Evolutionary conservation across 2,329 filamentous ascomycete species (phyloP), one percentile per base, ranked within the genome.

Genomic region (Tolypocladium cylindrosporum): DNA sequence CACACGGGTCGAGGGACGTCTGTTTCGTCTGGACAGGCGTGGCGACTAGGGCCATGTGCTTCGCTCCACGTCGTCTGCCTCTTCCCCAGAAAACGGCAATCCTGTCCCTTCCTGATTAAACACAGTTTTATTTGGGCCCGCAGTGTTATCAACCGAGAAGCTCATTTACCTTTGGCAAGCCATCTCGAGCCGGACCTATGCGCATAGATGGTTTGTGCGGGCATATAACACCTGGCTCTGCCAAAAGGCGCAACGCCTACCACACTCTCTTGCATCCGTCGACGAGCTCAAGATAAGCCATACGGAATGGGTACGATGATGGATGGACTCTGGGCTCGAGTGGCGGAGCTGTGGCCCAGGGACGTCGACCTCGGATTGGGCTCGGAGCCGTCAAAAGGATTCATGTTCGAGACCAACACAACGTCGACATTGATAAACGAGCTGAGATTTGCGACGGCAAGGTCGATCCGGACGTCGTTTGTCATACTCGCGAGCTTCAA

Each of bases 401-500:
- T 72, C 57, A 60, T 62, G 39, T 70, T 69, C 58, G 65, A 66
- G 59, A 61, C 65, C 63, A 82, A 79, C 66, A 71, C 72, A 39
- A 76, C 77, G 7, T 74, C 75, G 43, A 69, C 74, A 43, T 68
- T 81, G 61, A 75, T 80, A 63, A 79, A 80, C 64, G 68, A 81
- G 61, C 74, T 83, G 62, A 75, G 72, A 59, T 80, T 83, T 61
- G 75, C 77, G 37, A 75, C 78, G 19, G 77, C 78, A 61, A 83
- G 79, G 65, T 85, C 82, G 40, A 75, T 85, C 64, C 77, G 84
- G 63, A 84, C 80, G 21, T 85, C 83, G 31, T 82, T 81, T 50
- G 79, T 86, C 58, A 82, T 86, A 60, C 74, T 87, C 57, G 79
- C 83, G 41, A 71, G 75, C 57, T 85, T 86, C 72, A 87, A 87